Base-by-base conservation (phyloP, 2,329 filamentous ascomycete species). In the Emericellopsis cladophorae region DNA sequence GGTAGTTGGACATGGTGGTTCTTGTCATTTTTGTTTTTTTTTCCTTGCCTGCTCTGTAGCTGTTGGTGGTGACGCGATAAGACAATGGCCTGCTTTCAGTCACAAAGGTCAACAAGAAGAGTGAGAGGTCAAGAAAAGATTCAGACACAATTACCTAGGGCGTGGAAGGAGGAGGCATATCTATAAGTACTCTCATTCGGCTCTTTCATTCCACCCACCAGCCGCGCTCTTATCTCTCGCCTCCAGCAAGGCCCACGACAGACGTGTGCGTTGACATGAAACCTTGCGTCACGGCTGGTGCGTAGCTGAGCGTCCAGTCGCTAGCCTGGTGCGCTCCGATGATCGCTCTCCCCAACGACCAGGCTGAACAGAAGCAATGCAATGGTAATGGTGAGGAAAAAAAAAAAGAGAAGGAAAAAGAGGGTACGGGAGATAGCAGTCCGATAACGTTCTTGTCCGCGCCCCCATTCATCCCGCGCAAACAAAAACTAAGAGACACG, bases 1-100 rank as follows among this genome's bases (percentile, higher is more conserved):
- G 79, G 57, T 92, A 74, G 72, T 92, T 82, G 51, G 88, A 84
- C 85, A 93, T 92, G 51, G 50, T 70, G 45, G 45, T 35, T 35
- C 9, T 15, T 6, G 32, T 15, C 14, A 6, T 7, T 21, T 23
- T 40, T 22, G 12, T 18, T 4, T n/a, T 33, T 21, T 14, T 22
- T 8, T 31, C 21, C 23, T 24, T 38, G 36, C 26, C 34, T 26
- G 36, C 6, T 24, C 26, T 29, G 12, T 29, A 9, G 12, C 32
- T 12, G 32, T 35, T 8, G 18, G n/a, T 9, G 32, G n/a, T 15
- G 39, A 14, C 4, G 18, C n/a, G 21, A 35, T n/a, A n/a, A n/a
- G n/a, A n/a, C n/a, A n/a, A n/a, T n/a, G n/a, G n/a, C n/a, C n/a
- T n/a, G n/a, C n/a, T n/a, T n/a, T n/a, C n/a, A n/a, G n/a, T n/a